Evolutionary conservation across 2,329 filamentous ascomycete species (phyloP).

Genomic region (Amesomyces nigricolor): DNA sequence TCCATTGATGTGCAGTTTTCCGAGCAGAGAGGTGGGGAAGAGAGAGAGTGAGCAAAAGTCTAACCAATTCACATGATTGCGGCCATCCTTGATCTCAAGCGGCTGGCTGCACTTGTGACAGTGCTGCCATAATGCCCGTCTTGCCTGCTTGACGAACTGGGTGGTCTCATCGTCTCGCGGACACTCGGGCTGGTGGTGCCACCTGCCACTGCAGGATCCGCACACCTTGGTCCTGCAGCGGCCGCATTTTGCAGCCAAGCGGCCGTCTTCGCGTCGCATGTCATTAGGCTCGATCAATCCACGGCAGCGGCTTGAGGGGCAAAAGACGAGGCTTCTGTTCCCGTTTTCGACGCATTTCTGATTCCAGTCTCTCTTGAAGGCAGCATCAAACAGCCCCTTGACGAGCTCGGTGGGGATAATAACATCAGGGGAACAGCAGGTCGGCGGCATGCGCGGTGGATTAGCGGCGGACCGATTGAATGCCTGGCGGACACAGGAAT

Average conservation of each 20-base stretch:
- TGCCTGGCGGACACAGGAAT: constrained; percentile 64
- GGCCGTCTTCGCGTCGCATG: constrained; percentile 53
- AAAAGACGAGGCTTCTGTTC: constrained; percentile 70
- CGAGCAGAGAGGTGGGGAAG: neutral
- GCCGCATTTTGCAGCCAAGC: constrained; percentile 64
- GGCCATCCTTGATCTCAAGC: constrained; percentile 76
- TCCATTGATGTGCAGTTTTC: neutral
- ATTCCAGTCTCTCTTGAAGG: constrained; percentile 77
- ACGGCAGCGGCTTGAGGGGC: constrained; percentile 65
- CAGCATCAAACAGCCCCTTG: constrained; percentile 64
- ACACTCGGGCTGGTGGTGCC: constrained; percentile 65
- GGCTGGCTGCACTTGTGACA: constrained; percentile 69
- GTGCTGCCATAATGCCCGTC: constrained; percentile 65
- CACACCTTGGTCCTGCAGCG: constrained; percentile 72
- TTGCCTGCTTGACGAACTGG: constrained; percentile 57
- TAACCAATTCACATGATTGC: constrained; percentile 84
- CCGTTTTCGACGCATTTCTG: constrained; percentile 72
- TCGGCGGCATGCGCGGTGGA: constrained; percentile 76
- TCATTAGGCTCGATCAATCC: constrained; percentile 72
- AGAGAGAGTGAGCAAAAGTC: constrained; percentile 27
- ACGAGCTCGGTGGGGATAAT: constrained; percentile 78
- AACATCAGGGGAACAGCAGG: constrained; percentile 67
- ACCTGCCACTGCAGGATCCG: constrained; percentile 64
- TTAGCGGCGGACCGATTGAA: constrained; percentile 74
- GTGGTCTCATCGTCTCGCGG: constrained; percentile 64